These are phyloP conservation scores for Cercospora sp. DNA, from an alignment of 2,329 filamentous ascomycete genomes.

Conservation along the genomic window DNA sequence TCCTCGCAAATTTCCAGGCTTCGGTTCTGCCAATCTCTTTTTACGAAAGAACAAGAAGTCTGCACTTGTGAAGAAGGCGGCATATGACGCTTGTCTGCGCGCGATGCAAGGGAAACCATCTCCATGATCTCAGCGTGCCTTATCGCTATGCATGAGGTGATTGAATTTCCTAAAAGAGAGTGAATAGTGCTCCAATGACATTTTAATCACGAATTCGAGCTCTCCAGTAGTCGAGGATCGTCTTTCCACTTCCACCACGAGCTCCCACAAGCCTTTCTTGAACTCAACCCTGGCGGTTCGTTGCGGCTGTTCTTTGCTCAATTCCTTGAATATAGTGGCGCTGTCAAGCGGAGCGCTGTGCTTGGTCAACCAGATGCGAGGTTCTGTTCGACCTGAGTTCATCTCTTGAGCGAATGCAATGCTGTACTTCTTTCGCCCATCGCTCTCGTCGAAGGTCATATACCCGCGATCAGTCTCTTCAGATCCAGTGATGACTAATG, in stretches of 20 bases:
- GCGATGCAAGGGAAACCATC: background rate
- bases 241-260: constrained; percentile 20
- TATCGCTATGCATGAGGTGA: constrained; percentile 11
- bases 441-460: constrained; percentile 21
- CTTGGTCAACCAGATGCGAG: constrained; percentile 20
- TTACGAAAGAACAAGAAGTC: constrained; percentile 31
- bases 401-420: constrained; percentile 21
- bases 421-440: constrained; percentile 24
- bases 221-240: constrained; percentile 14
- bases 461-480: constrained; percentile 24
- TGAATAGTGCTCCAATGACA: constrained; percentile 24
- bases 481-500: constrained; percentile 23
- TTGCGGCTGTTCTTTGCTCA: constrained; percentile 7
- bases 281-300: constrained; percentile 21
- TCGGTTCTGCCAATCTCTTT: constrained; percentile 46
- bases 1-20: constrained; percentile 38
- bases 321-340: background rate
- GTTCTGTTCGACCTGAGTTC: constrained; percentile 19
- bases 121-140: background rate
- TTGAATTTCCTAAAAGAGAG: constrained; percentile 14
- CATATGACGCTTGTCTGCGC: constrained; percentile 31
- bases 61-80: constrained; percentile 51
- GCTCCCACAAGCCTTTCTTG: constrained; percentile 21
- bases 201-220: constrained; percentile 22
- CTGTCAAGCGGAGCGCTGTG: constrained; percentile 11